Base-by-base conservation (phyloP, 164 flowering plant genomes). In the Nymphaea thermarum region DNA sequence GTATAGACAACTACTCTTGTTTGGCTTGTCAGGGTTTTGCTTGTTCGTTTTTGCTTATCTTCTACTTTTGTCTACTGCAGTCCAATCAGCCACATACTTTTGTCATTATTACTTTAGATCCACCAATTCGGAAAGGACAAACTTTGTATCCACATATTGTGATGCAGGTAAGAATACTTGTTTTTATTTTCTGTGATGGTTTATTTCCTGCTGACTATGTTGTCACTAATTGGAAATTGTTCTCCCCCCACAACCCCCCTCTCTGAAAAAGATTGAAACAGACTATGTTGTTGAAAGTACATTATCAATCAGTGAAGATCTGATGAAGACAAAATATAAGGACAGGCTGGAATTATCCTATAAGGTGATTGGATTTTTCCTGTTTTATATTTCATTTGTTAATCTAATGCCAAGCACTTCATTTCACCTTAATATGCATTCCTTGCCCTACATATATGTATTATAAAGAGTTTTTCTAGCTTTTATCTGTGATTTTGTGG, bases 61-160 rank as follows among this genome's bases (percentile, higher is more conserved):
- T 36, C 67, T 5, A 16, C n/a, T 42, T 69, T 45, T 17, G 61
- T 36, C 16, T 36, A 16, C 10, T 81, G 68, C 66, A 92, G 99
- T 87, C 86, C 62, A 95, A 95, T 77, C 99, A 92, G 74, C 97
- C 98, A 6, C 97, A 90, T 73, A 95, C 99, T 14, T 90, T 90
- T 74, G 98, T 95, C 59, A 79, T 95, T 68, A 83, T 92, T 57
- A 83, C 94, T 70, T 94, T 95, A 65, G 99, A 95, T 72, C 99
- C 99, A 60, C 99, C 99, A 4, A 95, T 95, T 55, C 87, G 99
- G 44, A 95, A 95, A 71, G 99, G 99, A 18, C 98, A 95, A 78
- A 95, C 99, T 43, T 75, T 95, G 77, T 95, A 95, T 73, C 99
- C 99, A 7, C 99, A 95, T 78, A 89, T 95, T 74, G 99, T 95